Conservation (phyloP, 352 stramenopile species). For the Phytopythium boreale region DNA sequence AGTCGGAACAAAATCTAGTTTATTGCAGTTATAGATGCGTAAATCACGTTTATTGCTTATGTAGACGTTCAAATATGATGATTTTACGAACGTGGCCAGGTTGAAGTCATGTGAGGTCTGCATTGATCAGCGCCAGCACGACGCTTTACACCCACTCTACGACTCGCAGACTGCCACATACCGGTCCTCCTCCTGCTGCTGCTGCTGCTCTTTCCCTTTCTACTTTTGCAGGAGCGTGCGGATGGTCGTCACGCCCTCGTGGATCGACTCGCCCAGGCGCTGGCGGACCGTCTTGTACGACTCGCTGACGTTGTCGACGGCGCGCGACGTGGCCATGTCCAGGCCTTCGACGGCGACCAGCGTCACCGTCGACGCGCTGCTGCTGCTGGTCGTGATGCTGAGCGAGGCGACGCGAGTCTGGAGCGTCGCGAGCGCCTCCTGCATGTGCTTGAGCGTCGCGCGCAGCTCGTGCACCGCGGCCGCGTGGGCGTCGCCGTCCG, state of each 20-base stretch:
- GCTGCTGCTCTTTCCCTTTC: not conserved
- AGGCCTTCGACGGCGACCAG: constrained; percentile 6
- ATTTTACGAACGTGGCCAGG: not conserved
- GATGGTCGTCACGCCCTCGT: constrained; percentile 29
- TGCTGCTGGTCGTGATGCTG: constrained; percentile 12
- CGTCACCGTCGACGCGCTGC: not conserved
- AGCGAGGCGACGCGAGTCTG: constrained; percentile 34
- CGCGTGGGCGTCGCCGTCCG: constrained; percentile 28
- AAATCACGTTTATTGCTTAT: not conserved
- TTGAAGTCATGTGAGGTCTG: not conserved
- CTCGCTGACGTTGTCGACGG: constrained; percentile 25
- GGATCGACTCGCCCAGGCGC: constrained; percentile 30
- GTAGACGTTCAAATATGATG: not conserved
- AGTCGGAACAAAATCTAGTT: not conserved
- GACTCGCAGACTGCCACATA: too few species aligned
- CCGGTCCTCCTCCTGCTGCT: not conserved
- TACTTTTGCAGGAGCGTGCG: constrained; percentile 47
- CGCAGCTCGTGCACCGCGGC: constrained; percentile 33
- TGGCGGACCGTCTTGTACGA: constrained; percentile 36
- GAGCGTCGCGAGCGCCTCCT: constrained; percentile 41
- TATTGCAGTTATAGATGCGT: not conserved
- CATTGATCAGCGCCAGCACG: not conserved
- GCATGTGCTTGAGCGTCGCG: constrained; percentile 56
- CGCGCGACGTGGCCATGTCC: constrained; percentile 24
- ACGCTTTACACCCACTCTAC: too few species aligned